Evolutionary conservation across 2,329 filamentous ascomycete genomes (phyloP), one percentile per base, ranked within the genome.

Genomic region (Tolypocladium amazonense): DNA sequence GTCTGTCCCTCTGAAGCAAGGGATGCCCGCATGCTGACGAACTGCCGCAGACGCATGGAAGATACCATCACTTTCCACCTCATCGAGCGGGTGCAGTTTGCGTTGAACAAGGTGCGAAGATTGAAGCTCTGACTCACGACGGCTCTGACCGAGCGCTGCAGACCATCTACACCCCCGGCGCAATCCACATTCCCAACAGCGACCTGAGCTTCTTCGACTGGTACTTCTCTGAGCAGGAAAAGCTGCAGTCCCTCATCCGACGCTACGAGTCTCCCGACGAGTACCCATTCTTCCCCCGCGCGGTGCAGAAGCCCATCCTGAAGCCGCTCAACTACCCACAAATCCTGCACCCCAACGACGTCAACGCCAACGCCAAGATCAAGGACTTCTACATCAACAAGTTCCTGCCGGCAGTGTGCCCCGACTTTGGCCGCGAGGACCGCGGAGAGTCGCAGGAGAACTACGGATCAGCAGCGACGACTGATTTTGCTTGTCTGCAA

Each of bases 51-150:
- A 70, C 94, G 94, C 25, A 83, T 97, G 23, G 94, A 99, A 78
- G 94, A 99, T 72, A 97, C 93, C 62, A 97, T 99, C 71, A 96
- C 90, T 65, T 97, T 96, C 76, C 89, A 96, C 75, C 81, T 99
- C 45, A 97, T 97, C 70, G 94, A 99, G 77, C 88, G 94, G 47
- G 93, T 93, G n/a, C 94, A 99, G 74, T 99, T 97, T 74, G 91
- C 93, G 4, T 82, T 95, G 65, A 97, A 97, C 77, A 80, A 72
- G 70, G 73, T 74, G 64, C 62, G 50, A 54, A 11, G 20, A 23
- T 23, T 64, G 20, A 56, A 8, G 25, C 57, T 35, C 30, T 25
- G 56, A 43, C 38, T 45, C 27, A 35, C 39, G 20, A n/a, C 30
- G 15, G 43, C 41, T n/a, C 27, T 35, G n/a, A 57, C 41, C 4